Base-by-base conservation (phyloP, 768 basidiomycete genomes). In the Russula griseocarnosa region DNA sequence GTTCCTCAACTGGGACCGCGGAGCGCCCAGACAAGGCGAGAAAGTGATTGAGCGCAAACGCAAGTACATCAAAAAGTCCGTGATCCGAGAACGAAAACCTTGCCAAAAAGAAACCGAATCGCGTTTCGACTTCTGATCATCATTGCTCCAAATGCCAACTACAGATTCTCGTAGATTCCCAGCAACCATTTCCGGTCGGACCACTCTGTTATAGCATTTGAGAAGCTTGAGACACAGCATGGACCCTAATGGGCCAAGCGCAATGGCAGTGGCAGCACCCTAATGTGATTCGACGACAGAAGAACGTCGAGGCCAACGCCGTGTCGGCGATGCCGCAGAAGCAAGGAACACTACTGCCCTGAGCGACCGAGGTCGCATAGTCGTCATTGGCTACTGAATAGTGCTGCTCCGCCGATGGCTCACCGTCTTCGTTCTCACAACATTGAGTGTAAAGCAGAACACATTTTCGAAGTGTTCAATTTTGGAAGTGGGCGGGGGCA, bases 1-100 rank as follows among this genome's bases (percentile, higher is more conserved):
- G 11, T 56, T 62, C 47, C 60, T 40, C 54, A 49, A 55, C 44
- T 11, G 18, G 11, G 60, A 34, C 47, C 20, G 47, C 54, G 54
- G 61, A 62, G 61, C 61, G 54, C 61, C 40, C 54, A 55, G 4
- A 28, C 9, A 3, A 49, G 44, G 32, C 24, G 13, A 44, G 28
- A 56, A 56, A n/a, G 38, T 28, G 51, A 42, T 32, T 28, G 51
- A 30, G 51, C 38, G 40, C 30, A 61, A 40, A 8, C 22, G 16
- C 32, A 54, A 61, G 24, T 2, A 44, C 52, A 14, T 47, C 30
- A 32, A 28, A 28, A 14, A 30, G 9, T 34, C 11, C 11, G 30
- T 47, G 20, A 30, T 9, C 7, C n/a, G 38, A 53, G 26, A 11
- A 32, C 26, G 40, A 60, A 60, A 40, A 50, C 49, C 20, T 28